Evolutionary conservation across 1,139 yeast genomes (phyloP).

Genomic region (Blastobotrys buckinghamii): DNA sequence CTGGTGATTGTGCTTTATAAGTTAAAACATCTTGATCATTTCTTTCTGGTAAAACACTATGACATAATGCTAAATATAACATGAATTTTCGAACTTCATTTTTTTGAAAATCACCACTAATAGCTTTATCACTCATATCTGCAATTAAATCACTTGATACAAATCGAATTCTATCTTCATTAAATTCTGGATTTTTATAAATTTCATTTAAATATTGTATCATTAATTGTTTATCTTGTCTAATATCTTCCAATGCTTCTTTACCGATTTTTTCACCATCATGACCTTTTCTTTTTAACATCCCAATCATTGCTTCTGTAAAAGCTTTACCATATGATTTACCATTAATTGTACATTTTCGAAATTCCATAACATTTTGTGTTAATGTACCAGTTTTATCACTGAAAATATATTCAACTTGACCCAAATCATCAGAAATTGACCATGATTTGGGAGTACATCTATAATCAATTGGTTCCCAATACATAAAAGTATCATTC

Average conservation of each 20-base stretch:
- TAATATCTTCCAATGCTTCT: constrained; percentile 40
- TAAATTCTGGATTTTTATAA: constrained; percentile 52
- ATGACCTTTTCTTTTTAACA: constrained; percentile 76
- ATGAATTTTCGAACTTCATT: constrained; percentile 46
- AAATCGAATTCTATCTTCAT: constrained; percentile 48
- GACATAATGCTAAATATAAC: constrained; percentile 81
- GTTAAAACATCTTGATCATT: constrained; percentile 44
- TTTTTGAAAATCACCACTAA: constrained; percentile 45
- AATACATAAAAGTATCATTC: constrained; percentile 81
- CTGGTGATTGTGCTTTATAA: constrained; percentile 96
- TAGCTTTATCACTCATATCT: constrained; percentile 33
- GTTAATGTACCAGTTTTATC: constrained; percentile 97
- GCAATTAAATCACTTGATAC: constrained; percentile 21
- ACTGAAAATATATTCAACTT: constrained; percentile 89
- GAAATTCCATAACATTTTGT: constrained; percentile 94
- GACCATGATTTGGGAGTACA: constrained; percentile 97
- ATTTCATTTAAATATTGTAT: constrained; percentile 44
- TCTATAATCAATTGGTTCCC: constrained; percentile 78
- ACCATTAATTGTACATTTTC: constrained; percentile 85
- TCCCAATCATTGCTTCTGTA: constrained; percentile 92
- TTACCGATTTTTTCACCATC: constrained; percentile 60
- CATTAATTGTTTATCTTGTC: constrained; percentile 60
- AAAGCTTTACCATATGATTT: constrained; percentile 86
- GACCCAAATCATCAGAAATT: constrained; percentile 96
- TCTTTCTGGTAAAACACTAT: constrained; percentile 75